Percentiles rank a stretch among this genome's conserved stretches.
These are phyloP conservation scores for Geotrichum citri-aurantii DNA, from an alignment of 1,139 yeast genomes.

Conservation along the genomic window DNA sequence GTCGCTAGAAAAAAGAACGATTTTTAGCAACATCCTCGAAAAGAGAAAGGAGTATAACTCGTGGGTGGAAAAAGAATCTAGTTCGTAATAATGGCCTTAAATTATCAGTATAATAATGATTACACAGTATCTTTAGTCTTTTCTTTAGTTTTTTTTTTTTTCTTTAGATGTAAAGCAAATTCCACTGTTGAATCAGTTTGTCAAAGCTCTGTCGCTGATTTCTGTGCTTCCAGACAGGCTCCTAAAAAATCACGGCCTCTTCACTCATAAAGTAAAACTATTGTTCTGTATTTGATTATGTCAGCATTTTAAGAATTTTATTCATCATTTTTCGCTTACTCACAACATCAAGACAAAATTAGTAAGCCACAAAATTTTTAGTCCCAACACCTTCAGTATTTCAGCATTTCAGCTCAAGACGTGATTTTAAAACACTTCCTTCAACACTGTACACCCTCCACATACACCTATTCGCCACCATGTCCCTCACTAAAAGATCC, in stretches of 20 bases:
- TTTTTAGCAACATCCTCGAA: slow-evolving; percentile 31
- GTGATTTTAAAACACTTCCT: not conserved
- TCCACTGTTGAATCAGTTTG: not conserved
- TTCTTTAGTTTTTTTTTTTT: not conserved
- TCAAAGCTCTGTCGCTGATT: not conserved
- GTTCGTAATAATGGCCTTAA: not conserved
- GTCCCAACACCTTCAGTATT: not conserved
- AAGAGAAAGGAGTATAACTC: slow-evolving; percentile 29
- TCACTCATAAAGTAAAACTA: no score
- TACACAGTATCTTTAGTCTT: not conserved
- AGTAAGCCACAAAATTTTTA: not conserved
- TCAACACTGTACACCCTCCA: not conserved
- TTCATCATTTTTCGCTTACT: not conserved
- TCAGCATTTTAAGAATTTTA: no score
- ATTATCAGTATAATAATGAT: not conserved
- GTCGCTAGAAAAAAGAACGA: slow-evolving; percentile 33
- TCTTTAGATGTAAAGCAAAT: not conserved
- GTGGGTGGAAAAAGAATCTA: slow-evolving; percentile 24
- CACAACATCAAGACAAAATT: not conserved
- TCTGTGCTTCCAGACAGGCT: not conserved
- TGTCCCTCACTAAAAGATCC: slow-evolving; percentile 23
- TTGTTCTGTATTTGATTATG: no score
- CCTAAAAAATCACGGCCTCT: not conserved
- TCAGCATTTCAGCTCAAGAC: not conserved
- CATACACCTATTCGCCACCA: not conserved